phyloP scores from a whole-genome alignment of 2,329 filamentous ascomycete genomes.

The Neobulgaria alba region DNA sequence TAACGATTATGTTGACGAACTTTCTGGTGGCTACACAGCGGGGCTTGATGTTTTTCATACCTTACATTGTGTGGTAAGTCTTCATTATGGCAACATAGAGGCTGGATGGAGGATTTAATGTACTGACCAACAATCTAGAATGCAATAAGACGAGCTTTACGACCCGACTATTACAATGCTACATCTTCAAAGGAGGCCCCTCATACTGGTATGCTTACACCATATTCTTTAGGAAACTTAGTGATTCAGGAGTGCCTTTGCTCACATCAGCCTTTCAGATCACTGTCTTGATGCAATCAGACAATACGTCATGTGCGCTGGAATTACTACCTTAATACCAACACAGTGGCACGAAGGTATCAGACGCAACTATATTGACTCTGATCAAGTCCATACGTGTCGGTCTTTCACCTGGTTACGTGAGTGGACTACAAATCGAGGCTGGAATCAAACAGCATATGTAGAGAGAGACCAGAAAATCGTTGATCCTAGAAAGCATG shows the following conservation, averaged over 20 bases:
- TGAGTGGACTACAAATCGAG: not conserved
- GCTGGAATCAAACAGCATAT: not conserved
- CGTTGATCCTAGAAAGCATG: too few relatives aligned
- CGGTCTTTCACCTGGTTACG: slow-evolving; percentile 4
- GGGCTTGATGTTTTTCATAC: slow-evolving; percentile 8
- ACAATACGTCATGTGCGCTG: slow-evolving; percentile 4
- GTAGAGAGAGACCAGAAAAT: slow-evolving; percentile 1
- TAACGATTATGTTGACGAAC: slow-evolving; percentile 3
- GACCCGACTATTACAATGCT: slow-evolving; percentile 2
- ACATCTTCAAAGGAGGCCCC: not conserved
- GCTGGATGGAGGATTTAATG: too few relatives aligned
- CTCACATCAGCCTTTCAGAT: too few relatives aligned
- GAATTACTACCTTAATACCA: slow-evolving; percentile 3
- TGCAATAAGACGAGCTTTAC: slow-evolving; percentile 1
- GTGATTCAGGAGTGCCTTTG: too few relatives aligned
- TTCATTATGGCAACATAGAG: too few relatives aligned
- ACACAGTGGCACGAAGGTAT: slow-evolving; percentile 2
- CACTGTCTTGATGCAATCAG: slow-evolving; percentile 7
- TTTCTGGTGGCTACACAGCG: slow-evolving; percentile 3
- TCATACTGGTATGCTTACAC: slow-evolving; percentile 1
- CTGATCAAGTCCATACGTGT: slow-evolving; percentile 4
- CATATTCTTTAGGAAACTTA: too few relatives aligned
- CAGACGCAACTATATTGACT: slow-evolving; percentile 5
- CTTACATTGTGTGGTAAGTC: slow-evolving; percentile 3
- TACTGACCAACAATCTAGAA: not conserved